Evolutionary conservation across 345 rosid genomes (phyloP), one percentile per base, ranked within the genome.

Genomic region (Iberis pinnata): DNA sequence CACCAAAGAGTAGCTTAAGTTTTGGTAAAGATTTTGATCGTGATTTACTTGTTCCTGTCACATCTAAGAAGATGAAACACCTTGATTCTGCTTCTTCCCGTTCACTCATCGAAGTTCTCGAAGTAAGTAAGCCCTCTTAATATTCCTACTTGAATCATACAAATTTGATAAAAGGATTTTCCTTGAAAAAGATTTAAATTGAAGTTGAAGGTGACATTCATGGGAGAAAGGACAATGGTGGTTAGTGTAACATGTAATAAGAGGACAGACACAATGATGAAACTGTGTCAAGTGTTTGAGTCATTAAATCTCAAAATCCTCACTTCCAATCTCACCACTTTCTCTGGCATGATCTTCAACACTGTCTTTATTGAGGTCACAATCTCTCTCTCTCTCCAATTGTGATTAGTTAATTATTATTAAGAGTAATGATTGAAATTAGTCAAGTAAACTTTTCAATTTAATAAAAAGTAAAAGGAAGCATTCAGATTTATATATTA

Each of bases 221-320:
- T 88, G 96, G 81, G 80, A 39, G 95, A 92, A 61, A 81, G 55
- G 73, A 83, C 71, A 2, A 18, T 84, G 67, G 67, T 83, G 50
- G 95, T 92, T 63, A 88, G 86, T 73, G 64, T 84, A 71, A 83
- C 89, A 31, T 92, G 96, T 42, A 77, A 80, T 46, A 83, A 81
- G 60, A 81, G 78, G 47, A 65, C 80, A 53, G 95, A 88, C 26
- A 92, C 98, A 17, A 85, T 92, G 89, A 89, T 85, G 16, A 88
- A 76, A 58, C 73, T 92, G 2, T 88, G 96, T 27, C 80, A 92
- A 49, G 81, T 80, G 22, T 88, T 92, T 27, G 96, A 88, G 75
- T 69, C 89, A 33, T 63, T 88, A 60, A 78, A 81, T 72, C 80
- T 88, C 53, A 88, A 81, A 61, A 78, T 92, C 40, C 68, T 88